Base-by-base conservation (phyloP, 305 asterid genomes). In the Withania somnifera region DNA sequence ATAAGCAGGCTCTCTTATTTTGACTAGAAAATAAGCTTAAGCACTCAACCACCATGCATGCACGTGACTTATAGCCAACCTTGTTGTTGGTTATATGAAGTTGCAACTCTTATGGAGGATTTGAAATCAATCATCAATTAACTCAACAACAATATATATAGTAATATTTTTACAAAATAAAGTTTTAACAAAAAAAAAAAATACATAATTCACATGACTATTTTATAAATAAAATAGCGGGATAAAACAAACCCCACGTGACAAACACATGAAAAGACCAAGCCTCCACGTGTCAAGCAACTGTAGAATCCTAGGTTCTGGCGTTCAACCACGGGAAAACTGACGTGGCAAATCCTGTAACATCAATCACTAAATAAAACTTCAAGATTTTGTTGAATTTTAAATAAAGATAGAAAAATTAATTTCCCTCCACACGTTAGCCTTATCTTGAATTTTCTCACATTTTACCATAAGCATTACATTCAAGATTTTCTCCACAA, bases 391-490 rank as follows among this genome's bases (percentile, higher is more conserved):
- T 22, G 42, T 85, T 85, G 19, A 54, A 84, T 17, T 78, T 3
- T 24, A 77, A 87, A 85, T 79, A 79, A 52, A 68, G 38, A 67
- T 8, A 45, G 10, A 75, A 64, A 64, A 47, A 85, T 53, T 75
- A 77, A 76, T 82, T 90, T 87, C 90, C 92, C 91, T 88, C 98
- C 98, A 92, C 98, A 88, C 90, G 87, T 76, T 91, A 86, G 30
- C 95, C 98, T 93, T 93, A 94, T 94, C 98, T 88, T 87, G 45
- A 47, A 75, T 28, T 50, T 34, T 11, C 60, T 26, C 60, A 77
- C 81, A 84, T 76, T 60, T 61, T 19, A 50, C 79, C 83, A 84
- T 87, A 78, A 67, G 76, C 84, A 52, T 53, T 89, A 85, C 66
- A 79, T 47, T 80, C 80, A 38, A 63, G 45, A 54, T 57, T 34